Evolutionary conservation across 805 yeast genomes (phyloP).

Genomic region (Ogataea angusta): DNA sequence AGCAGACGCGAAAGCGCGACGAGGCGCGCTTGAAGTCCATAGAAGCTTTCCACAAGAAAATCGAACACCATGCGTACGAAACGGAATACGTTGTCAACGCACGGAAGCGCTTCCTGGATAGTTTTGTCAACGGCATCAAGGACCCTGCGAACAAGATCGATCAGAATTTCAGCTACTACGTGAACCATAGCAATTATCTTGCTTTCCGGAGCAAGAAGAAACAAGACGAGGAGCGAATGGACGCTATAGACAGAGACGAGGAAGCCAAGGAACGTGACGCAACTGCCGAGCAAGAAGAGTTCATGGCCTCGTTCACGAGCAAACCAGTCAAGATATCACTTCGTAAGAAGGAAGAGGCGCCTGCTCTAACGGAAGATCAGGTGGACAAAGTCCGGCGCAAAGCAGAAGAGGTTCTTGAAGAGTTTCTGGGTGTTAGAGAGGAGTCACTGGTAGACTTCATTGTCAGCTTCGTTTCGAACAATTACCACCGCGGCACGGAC

Average conservation of each 20-base stretch:
- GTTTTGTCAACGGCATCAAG: constrained; percentile 27
- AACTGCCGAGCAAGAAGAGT: constrained; percentile 14
- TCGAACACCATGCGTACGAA: constrained; percentile 28
- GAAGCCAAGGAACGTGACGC: constrained; percentile 27
- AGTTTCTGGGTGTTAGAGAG: constrained; percentile 52
- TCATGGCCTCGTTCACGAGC: constrained; percentile 17
- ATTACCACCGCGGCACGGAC: constrained; percentile 29
- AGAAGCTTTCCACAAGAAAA: constrained; percentile 33
- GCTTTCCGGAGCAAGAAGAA: constrained; percentile 37
- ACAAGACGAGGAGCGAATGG: constrained; percentile 42
- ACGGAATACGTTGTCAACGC: constrained; percentile 18
- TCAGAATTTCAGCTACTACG: constrained; percentile 34
- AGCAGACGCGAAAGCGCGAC: constrained; percentile 25
- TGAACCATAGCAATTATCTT: constrained; percentile 43
- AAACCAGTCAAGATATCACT: constrained; percentile 24
- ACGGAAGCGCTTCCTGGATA: constrained; percentile 25
- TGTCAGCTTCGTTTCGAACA: constrained; percentile 35
- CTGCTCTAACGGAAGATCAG: constrained; percentile 1
- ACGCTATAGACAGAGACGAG: constrained; percentile 38
- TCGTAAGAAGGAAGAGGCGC: constrained; percentile 14
- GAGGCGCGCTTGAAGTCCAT: constrained; percentile 29
- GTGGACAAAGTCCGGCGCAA: constrained; percentile 32
- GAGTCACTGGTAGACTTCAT: constrained; percentile 47
- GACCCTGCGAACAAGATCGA: constrained; percentile 33
- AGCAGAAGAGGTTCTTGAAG: constrained; percentile 44